Evolutionary conservation across 257 asterid genomes (phyloP), one percentile per base, ranked within the genome.

Genomic region (Coffea eugenioides): DNA sequence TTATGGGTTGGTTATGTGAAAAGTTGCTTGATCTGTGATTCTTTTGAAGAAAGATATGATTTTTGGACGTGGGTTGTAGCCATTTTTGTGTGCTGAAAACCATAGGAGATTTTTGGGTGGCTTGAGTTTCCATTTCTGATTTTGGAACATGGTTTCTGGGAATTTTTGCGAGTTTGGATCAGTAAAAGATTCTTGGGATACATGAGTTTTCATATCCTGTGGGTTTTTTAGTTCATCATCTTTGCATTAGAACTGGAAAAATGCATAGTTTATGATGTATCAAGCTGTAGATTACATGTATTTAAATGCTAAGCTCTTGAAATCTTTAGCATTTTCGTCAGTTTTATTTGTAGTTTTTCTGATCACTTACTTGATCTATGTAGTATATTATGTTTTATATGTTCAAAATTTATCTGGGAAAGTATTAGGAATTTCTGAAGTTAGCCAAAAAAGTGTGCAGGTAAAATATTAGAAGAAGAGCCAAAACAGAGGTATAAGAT

Each of bases 1-100:
- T 76, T 59, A 15, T 81, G 74, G 13, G 14, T 27, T 57, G 12
- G 23, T 73, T 79, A 74, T 41, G 52, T 78, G 62, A 57, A 70
- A 67, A 5, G 27, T 12, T 52, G 46, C 49, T 83, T 82, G 92
- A 90, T 92, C 92, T 90, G 81, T 73, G 85, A 62, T 75, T 82
- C 49, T 80, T 76, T 77, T 48, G 49, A 20, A 21, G 72, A 79
- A 85, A 84, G 92, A 92, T 90, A 88, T 81, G 91, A 81, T 84
- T 76, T 81, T 61, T 76, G 76, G n/a, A 52, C 51, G 52, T 80
- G 80, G 78, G 81, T 27, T 83, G n/a, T 20, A 69, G 64, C 66
- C 81, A 69, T 13, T 51, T 76, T 69, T 74, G 3, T 76, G 66
- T 56, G 4, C 20, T 39, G 78, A 57, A 82, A 84, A 79, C 75